Base-by-base conservation (phyloP, 2,329 filamentous ascomycete genomes). In the Pseudogymnoascus sp. region DNA sequence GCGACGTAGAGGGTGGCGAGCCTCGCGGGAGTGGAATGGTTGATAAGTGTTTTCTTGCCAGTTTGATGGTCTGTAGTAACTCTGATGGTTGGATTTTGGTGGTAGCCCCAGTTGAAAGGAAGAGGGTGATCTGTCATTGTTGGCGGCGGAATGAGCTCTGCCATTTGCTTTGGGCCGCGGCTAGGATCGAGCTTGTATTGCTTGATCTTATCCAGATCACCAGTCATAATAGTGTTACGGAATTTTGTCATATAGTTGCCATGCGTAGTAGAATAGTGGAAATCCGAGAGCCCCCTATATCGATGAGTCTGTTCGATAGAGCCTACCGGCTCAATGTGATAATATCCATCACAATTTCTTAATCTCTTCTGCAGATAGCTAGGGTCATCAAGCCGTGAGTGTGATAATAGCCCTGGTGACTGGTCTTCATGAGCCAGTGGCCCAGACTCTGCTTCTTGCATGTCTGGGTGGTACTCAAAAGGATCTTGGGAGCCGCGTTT, bases 251-350 rank as follows among this genome's bases (percentile, higher is more conserved):
- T 85, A 73, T 96, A 90, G 0, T 83, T 78, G 53, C 87, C 88
- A 36, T 83, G 81, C 13, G 81, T 81, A 61, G 88, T 86, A 21
- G 90, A 86, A 76, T 88, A 93, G 71, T 96, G 91, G 71, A 96
- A 96, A 75, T 97, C 93, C 8, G 91, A 88, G 67, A 96, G 81
- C 33, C 83, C 87, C 73, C 93, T 85, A 75, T 96, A 99, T 38
- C 93, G 85, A 79, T 97, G 92, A 0, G 89, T 95, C 68, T 90
- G 86, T 63, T 87, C 84, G 65, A 97, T 83, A 19, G 86, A 76
- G 7, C 91, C 91, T 2, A 93, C 81, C 1, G 87, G 81, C 68
- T 92, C 85, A 31, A 91, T 81, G 4, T 81, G 76, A 73, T 93
- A 93, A 8, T 76, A 82, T 8, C 80, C 82, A 0, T 80, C 77